Evolutionary conservation across 176 grass and related monocot genomes (phyloP).

Genomic region (Otatea glauca): DNA sequence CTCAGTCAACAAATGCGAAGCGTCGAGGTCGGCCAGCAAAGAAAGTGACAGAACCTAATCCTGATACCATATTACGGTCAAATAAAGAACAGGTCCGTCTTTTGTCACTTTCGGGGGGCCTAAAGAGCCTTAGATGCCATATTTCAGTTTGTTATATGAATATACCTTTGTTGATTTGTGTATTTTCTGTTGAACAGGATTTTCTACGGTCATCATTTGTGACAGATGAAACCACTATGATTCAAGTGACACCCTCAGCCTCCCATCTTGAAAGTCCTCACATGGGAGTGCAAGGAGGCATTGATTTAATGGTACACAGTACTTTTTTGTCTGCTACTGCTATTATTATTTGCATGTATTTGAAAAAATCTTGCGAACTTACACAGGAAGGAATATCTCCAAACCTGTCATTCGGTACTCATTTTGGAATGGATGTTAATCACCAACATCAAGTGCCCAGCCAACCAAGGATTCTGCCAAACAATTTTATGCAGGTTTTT

Average conservation of each 20-base stretch:
- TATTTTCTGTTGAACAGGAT: slow-evolving; percentile 58
- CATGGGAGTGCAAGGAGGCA: slow-evolving; percentile 61
- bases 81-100: slow-evolving; percentile 76
- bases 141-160: slow-evolving; percentile 28
- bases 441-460: slow-evolving; percentile 68
- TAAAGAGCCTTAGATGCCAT: slow-evolving; percentile 17
- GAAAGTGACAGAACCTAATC: slow-evolving; percentile 65
- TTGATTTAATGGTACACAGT: slow-evolving; percentile 71
- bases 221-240: slow-evolving; percentile 52
- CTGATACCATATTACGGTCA: slow-evolving; percentile 52
- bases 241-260: slow-evolving; percentile 52
- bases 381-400: slow-evolving; percentile 81
- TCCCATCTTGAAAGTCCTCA: slow-evolving; percentile 67
- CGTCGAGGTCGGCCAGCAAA: slow-evolving; percentile 67
- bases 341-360: slow-evolving; percentile 32
- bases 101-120: slow-evolving; percentile 1
- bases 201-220: slow-evolving; percentile 78
- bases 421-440: slow-evolving; percentile 83
- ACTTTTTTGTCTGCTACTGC: slow-evolving; percentile 39
- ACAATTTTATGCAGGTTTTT: slow-evolving; percentile 80
- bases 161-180: slow-evolving; percentile 15
- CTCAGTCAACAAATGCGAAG: slow-evolving; percentile 62
- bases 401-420: slow-evolving; percentile 83
- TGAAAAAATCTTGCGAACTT: slow-evolving; percentile 36
- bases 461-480: slow-evolving; percentile 70